Percentiles rank a stretch among this genome's conserved stretches.
Evolutionary conservation across 805 yeast genomes (phyloP).

Genomic region (Candida cerambycidarum): DNA sequence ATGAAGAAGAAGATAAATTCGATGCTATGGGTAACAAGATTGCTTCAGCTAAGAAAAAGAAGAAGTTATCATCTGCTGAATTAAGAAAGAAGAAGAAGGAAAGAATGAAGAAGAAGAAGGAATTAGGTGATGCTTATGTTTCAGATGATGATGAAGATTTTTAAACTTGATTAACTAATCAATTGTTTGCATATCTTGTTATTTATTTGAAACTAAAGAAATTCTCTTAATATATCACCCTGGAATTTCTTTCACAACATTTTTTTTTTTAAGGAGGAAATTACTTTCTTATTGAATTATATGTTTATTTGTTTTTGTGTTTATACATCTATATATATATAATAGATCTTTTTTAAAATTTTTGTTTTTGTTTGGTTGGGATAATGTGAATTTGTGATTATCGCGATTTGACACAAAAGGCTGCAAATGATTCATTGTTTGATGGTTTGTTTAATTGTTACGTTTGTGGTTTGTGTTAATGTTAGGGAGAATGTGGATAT

Average conservation of each 20-base stretch:
- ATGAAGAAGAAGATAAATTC: conserved; percentile 96
- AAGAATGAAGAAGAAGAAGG: conserved; percentile 99
- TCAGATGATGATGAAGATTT: conserved; percentile 87
- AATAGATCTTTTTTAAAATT: conserved; percentile 12
- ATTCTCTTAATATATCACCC: conserved; percentile 3
- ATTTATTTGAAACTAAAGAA: conserved; percentile 2
- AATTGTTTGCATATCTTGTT: not conserved
- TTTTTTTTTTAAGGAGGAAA: conserved; percentile 8
- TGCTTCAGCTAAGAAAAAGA: conserved; percentile 92
- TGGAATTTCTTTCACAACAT: conserved; percentile 5
- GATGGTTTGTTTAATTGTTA: not conserved
- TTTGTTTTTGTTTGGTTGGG: not conserved
- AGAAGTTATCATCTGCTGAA: conserved; percentile 97
- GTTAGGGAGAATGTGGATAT: not conserved
- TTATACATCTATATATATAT: conserved; percentile 17
- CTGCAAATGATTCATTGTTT: not conserved
- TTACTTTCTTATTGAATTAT: conserved; percentile 10
- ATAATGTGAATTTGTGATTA: not conserved
- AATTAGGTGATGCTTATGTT: conserved; percentile 97
- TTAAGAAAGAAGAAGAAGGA: conserved; percentile 99
- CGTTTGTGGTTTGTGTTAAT: not conserved
- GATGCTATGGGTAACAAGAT: conserved; percentile 99
- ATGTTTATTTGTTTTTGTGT: conserved; percentile 15
- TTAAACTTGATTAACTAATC: conserved; percentile 20
- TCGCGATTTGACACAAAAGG: conserved; percentile 4